Conservation (phyloP, 2,329 filamentous ascomycete genomes). For the Neoascochyta sp. region DNA sequence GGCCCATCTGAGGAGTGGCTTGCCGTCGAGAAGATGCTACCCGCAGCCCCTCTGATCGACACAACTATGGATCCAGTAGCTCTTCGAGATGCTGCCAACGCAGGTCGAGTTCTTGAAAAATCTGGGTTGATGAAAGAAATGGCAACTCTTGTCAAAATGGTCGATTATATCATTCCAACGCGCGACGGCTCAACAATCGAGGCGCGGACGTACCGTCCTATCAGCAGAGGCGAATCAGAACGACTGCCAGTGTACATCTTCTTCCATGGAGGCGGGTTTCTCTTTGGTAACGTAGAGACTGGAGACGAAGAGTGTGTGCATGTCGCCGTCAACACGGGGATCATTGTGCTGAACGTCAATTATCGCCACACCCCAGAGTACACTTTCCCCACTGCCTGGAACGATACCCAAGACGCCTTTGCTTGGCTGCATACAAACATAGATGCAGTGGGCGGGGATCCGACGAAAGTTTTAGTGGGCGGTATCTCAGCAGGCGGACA, state of each 20-base stretch:
- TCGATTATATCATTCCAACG: constrained; percentile 35
- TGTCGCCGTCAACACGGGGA: constrained; percentile 43
- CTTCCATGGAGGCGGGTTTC: constrained; percentile 54
- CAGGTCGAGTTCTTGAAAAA: constrained; percentile 16
- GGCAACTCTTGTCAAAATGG: constrained; percentile 17
- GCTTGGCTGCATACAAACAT: constrained; percentile 52
- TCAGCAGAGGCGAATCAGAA: constrained; percentile 26
- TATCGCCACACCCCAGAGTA: constrained; percentile 58
- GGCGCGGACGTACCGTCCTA: constrained; percentile 48
- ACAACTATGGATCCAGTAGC: constrained; percentile 12
- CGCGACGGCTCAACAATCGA: constrained; percentile 47
- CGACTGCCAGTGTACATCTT: constrained; percentile 49
- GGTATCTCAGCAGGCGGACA: constrained; percentile 53
- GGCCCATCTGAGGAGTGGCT: constrained; percentile 34
- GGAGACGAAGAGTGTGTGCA: constrained; percentile 54
- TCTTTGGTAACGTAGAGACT: constrained; percentile 52
- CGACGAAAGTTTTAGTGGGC: constrained; percentile 46
- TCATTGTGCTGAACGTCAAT: constrained; percentile 54
- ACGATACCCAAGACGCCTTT: constrained; percentile 54
- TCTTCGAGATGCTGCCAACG: constrained; percentile 19
- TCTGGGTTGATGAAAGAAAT: constrained; percentile 19
- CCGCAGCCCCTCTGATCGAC: constrained; percentile 21
- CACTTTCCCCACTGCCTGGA: constrained; percentile 51
- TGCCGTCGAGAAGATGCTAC: constrained; percentile 27
- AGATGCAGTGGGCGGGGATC: constrained; percentile 39